These are phyloP conservation scores for Sclerotinia minor DNA, from an alignment of 2,329 filamentous ascomycete genomes.

Conservation along the genomic window DNA sequence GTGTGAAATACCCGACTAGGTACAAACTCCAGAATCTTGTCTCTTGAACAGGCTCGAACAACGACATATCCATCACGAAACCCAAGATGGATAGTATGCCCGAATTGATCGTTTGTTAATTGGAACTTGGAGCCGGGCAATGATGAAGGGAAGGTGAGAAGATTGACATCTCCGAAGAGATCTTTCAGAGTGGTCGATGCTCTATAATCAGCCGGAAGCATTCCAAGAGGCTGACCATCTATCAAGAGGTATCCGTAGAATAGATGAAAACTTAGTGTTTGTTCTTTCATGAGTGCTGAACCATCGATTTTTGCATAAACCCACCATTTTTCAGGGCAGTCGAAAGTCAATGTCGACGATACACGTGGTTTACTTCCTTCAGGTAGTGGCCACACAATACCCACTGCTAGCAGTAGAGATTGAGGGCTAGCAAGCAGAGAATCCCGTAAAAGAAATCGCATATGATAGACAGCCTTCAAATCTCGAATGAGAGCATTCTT, in stretches of 20 bases:
- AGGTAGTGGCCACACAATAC: slow-evolving; percentile 47
- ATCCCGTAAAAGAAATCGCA: slow-evolving; percentile 42
- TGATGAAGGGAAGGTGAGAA: slow-evolving; percentile 54
- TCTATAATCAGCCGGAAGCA: slow-evolving; percentile 54
- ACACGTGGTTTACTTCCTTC: slow-evolving; percentile 27
- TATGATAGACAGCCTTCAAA: slow-evolving; percentile 45
- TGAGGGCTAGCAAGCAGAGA: slow-evolving; percentile 42
- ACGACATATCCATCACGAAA: slow-evolving; percentile 45
- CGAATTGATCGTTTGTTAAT: slow-evolving; percentile 41
- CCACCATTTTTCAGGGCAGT: slow-evolving; percentile 40
- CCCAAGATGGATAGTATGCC: slow-evolving; percentile 56
- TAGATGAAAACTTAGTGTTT: slow-evolving; percentile 48
- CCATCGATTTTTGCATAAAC: slow-evolving; percentile 39
- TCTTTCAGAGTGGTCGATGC: slow-evolving; percentile 47
- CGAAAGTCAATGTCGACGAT: slow-evolving; percentile 35
- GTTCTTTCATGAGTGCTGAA: slow-evolving; percentile 35
- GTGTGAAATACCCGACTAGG: slow-evolving; percentile 41
- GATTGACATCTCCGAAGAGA: slow-evolving; percentile 55
- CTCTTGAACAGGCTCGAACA: slow-evolving; percentile 45
- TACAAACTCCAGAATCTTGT: slow-evolving; percentile 42
- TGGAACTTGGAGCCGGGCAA: slow-evolving; percentile 55
- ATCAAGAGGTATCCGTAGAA: slow-evolving; percentile 52
- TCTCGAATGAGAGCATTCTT: slow-evolving; percentile 50
- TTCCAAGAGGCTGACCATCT: slow-evolving; percentile 50
- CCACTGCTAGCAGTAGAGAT: slow-evolving; percentile 43